Evolutionary conservation across 208 protist genomes (phyloP).

Genomic region (Trypanosoma lewisi): DNA sequence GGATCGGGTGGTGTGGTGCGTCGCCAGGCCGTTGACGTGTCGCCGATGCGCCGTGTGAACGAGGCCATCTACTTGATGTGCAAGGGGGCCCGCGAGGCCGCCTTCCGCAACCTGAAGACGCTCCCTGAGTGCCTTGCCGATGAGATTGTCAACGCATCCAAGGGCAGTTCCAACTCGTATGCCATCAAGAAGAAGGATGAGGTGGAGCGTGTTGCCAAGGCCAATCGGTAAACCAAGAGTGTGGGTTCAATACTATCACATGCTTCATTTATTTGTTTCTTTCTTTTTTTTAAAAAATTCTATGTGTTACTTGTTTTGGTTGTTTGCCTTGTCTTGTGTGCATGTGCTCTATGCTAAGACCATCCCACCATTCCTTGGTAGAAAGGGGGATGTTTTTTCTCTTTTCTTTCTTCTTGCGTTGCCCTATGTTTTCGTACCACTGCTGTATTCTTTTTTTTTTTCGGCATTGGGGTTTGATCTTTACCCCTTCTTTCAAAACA

Average conservation of each 20-base stretch:
- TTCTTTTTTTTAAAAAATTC: constrained; percentile 4
- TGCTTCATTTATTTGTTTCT: constrained; percentile 2
- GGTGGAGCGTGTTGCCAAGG: constrained; percentile 99
- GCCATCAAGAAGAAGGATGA: constrained; percentile 99
- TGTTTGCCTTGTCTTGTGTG: too few species aligned
- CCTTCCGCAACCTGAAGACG: constrained; percentile 99
- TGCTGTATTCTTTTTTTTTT: constrained; percentile 19
- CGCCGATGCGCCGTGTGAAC: constrained; percentile 99
- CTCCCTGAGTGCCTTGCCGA: constrained; percentile 99
- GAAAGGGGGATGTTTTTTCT: not conserved
- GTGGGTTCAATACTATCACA: not conserved
- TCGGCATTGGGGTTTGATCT: constrained; percentile 4
- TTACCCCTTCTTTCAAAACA: too few species aligned
- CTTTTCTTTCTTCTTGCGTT: not conserved
- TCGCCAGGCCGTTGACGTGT: constrained; percentile 99
- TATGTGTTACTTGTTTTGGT: not conserved
- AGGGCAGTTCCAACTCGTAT: constrained; percentile 98
- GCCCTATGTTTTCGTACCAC: constrained; percentile 9
- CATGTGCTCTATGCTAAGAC: not conserved
- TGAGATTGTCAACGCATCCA: constrained; percentile 99
- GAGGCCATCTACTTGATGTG: constrained; percentile 96
- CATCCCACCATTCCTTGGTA: not conserved
- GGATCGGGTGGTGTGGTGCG: constrained; percentile 99
- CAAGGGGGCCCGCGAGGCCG: constrained; percentile 96
- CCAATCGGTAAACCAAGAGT: constrained; percentile 96